Base-by-base conservation (phyloP, 2,329 filamentous ascomycete species). In the Neofusicoccum sp. region DNA sequence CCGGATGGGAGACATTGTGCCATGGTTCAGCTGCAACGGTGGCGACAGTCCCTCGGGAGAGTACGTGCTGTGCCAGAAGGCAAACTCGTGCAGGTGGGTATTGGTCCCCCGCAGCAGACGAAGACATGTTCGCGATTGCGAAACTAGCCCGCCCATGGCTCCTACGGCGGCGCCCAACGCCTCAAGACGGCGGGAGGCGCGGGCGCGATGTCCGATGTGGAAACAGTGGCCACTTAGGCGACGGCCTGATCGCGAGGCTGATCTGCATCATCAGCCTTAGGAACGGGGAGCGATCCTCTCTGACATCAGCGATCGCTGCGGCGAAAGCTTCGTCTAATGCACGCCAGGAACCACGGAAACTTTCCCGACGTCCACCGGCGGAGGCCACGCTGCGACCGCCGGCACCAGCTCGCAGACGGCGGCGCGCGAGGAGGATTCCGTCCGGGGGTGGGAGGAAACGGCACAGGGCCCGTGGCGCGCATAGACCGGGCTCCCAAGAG, bases 241-340 rank as follows among this genome's bases (percentile, higher is more conserved):
- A 38, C 47, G n/a, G 47, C 47, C 14, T 49, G 45, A 49, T 34
- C 45, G 45, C 45, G 16, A 51, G 12, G 14, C 51, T 31, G 51
- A 56, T 56, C 51, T 56, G 38, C 51, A 56, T 36, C 33, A 24
- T 44, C 51, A 56, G 51, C 51, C 51, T 56, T 56, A 43, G 26
- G 43, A 43, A 56, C 26, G 51, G 51, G 38, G 49, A 54, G 36
- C 34, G 49, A 54, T 54, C 49, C 49, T 54, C 49, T 54, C 51
- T 56, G 51, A 43, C 51, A 56, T 56, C 51, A 56, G n/a, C 43
- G 51, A 56, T 56, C 51, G 51, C 51, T 54, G 51, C 36, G 36
- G 24, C 48, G 5, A 28, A 28, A 24, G 34, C 49, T 30, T 40
- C 12, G 49, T 54, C 11, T 28, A 26, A 31, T 43, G 51, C 51